phyloP scores from a whole-genome alignment of 108 stramenopile genomes.

The Hondaea fermentalgiana region DNA sequence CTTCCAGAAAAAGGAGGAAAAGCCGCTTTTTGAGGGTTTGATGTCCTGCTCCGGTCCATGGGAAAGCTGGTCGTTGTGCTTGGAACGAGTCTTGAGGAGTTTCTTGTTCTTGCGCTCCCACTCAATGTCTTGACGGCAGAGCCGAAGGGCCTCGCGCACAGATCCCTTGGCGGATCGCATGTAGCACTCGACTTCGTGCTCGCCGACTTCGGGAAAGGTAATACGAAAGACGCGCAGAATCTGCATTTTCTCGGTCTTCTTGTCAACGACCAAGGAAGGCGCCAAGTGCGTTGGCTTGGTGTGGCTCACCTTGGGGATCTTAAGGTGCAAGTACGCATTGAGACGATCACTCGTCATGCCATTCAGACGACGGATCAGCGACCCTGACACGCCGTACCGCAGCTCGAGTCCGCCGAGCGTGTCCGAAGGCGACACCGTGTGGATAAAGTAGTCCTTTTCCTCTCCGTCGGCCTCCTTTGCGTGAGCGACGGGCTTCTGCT shows the following conservation, averaged over 20 bases:
- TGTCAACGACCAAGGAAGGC: background rate
- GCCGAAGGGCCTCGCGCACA: background rate
- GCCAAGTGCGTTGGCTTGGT: background rate
- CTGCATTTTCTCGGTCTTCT: background rate
- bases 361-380: background rate
- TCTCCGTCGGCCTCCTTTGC: background rate
- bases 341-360: conserved; percentile 13
- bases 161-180: background rate
- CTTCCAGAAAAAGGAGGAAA: too few species aligned
- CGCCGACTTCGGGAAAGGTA: background rate
- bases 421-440: background rate
- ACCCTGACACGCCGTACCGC: background rate
- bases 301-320: background rate
- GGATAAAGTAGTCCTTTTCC: background rate
- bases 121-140: background rate
- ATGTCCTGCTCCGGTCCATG: too few species aligned
- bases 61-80: background rate
- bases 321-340: background rate
- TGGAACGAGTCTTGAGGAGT: background rate
- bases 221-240: conserved; percentile 3
- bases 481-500: background rate
- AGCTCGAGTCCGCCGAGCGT: background rate
- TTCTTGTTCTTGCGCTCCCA: background rate
- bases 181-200: background rate
- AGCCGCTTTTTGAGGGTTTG: too few species aligned